These are phyloP conservation scores for Obelidium mucronatum DNA, from an alignment of 192 early-diverging fungal genomes.

Conservation along the genomic window DNA sequence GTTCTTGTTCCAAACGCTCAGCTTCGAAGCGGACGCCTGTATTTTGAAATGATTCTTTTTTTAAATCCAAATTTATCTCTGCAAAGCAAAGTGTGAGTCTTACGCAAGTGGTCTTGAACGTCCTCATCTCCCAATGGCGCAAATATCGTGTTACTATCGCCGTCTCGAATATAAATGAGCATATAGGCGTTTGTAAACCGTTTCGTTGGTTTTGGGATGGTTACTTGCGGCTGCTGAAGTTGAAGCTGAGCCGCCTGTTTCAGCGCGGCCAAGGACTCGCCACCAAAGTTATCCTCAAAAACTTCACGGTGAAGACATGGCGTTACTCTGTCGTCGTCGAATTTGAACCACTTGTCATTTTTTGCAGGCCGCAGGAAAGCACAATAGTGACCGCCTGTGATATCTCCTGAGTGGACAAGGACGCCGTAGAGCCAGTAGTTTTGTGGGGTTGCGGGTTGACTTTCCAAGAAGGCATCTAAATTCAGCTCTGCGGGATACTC, in stretches of 20 bases:
- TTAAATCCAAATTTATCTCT: conserved; percentile 1
- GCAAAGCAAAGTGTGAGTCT: conserved; percentile 26
- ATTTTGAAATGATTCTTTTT: neutral
- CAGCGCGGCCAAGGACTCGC: conserved; percentile 52
- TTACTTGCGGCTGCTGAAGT: conserved; percentile 37
- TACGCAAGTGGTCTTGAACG: conserved; percentile 82
- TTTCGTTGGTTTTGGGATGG: conserved; percentile 52
- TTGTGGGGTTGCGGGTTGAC: conserved; percentile 56
- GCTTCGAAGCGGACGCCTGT: conserved; percentile 55
- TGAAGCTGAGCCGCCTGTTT: neutral
- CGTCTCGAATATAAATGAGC: conserved; percentile 94
- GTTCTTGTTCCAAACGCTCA: conserved; percentile 67
- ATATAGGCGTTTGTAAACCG: conserved; percentile 98
- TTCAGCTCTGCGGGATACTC: conserved; percentile 92
- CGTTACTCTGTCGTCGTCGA: conserved; percentile 94
- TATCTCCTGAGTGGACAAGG: conserved; percentile 92
- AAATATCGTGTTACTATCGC: conserved; percentile 74
- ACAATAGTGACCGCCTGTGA: conserved; percentile 94
- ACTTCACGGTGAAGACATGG: conserved; percentile 82
- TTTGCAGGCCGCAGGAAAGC: conserved; percentile 84
- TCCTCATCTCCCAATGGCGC: conserved; percentile 69
- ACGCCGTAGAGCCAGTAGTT: conserved; percentile 92
- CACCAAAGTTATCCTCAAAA: conserved; percentile 95
- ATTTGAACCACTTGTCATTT: conserved; percentile 85
- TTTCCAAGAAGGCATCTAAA: conserved; percentile 78